Conservation (phyloP, 202 grass and related monocot species). For the Panicum hallii region DNA sequence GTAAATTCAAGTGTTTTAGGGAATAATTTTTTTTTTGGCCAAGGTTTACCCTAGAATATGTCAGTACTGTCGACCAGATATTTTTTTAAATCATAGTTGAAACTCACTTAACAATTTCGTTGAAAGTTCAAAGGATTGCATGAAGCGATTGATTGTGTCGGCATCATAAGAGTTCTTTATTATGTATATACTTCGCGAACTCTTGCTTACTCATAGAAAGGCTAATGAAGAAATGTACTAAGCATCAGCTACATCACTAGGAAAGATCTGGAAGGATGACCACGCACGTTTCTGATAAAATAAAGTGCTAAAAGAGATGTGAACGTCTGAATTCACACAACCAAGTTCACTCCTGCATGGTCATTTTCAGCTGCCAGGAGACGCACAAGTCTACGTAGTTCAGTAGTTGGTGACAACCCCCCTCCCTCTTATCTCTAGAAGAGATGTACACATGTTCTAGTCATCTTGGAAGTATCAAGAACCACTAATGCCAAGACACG, state of each 20-base stretch:
- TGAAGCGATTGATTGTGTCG: not conserved
- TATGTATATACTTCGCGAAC: conserved; percentile 1
- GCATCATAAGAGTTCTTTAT: not conserved
- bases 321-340: conserved; percentile 38
- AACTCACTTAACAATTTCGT: not conserved
- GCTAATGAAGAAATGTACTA: not conserved
- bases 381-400: conserved; percentile 1
- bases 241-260: not conserved
- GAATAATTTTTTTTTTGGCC: not conserved
- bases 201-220: not conserved
- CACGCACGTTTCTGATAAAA: not conserved
- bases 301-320: conserved; percentile 27
- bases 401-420: conserved; percentile 16
- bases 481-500: not conserved
- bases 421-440: not conserved
- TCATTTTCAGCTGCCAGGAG: conserved; percentile 24
- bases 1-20: conserved; percentile 1
- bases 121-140: not conserved
- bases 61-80: not conserved
- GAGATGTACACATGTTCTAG: not conserved
- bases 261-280: conserved; percentile 3
- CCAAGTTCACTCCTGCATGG: not conserved
- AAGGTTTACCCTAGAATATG: not conserved
- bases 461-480: not conserved
- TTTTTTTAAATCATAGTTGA: not conserved